These are phyloP conservation scores for Dendrostoma leiphaemia DNA, from an alignment of 2,329 filamentous ascomycete genomes.

Conservation along the genomic window DNA sequence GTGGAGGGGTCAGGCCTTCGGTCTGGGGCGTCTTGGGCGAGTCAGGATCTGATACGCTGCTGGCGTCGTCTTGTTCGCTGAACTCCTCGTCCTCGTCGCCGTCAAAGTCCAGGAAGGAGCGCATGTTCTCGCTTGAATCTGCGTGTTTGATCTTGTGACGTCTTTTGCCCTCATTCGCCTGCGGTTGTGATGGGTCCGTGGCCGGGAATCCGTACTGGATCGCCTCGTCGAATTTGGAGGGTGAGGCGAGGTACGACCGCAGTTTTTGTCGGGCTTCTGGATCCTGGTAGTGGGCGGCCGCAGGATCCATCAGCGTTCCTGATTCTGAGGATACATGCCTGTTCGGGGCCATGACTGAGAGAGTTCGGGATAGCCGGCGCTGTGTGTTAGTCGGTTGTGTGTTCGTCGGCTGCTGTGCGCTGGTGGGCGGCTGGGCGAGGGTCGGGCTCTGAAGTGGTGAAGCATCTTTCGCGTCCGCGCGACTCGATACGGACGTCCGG, in stretches of 20 bases:
- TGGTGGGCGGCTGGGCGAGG: constrained; percentile 8
- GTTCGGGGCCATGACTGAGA: constrained; percentile 50
- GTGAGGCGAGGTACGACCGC: constrained; percentile 80
- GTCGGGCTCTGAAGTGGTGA: constrained; percentile 26
- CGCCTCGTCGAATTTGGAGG: constrained; percentile 93
- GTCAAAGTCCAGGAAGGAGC: constrained; percentile 52
- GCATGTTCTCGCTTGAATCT: constrained; percentile 47
- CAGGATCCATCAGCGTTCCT: constrained; percentile 61
- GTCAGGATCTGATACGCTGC: constrained; percentile 55
- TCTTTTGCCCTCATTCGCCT: constrained; percentile 24
- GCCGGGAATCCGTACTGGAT: constrained; percentile 91
- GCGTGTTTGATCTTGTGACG: constrained; percentile 24
- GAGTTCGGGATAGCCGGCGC: constrained; percentile 52
- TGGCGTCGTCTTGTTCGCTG: constrained; percentile 40
- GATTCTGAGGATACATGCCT: constrained; percentile 44
- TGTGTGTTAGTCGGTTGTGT: constrained; percentile 33
- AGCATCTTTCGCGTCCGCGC: constrained; percentile 44
- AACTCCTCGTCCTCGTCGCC: constrained; percentile 32
- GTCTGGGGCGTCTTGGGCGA: constrained; percentile 57
- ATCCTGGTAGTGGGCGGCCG: constrained; percentile 83
- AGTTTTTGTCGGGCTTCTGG: constrained; percentile 85
- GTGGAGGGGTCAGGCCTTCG: constrained; percentile 33
- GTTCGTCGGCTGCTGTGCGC: constrained; percentile 20
- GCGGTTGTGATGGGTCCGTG: constrained; percentile 39
- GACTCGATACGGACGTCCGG: constrained; percentile 48